Evolutionary conservation across 495 filamentous ascomycete species (phyloP).

Genomic region (Neohortaea acidophila): DNA sequence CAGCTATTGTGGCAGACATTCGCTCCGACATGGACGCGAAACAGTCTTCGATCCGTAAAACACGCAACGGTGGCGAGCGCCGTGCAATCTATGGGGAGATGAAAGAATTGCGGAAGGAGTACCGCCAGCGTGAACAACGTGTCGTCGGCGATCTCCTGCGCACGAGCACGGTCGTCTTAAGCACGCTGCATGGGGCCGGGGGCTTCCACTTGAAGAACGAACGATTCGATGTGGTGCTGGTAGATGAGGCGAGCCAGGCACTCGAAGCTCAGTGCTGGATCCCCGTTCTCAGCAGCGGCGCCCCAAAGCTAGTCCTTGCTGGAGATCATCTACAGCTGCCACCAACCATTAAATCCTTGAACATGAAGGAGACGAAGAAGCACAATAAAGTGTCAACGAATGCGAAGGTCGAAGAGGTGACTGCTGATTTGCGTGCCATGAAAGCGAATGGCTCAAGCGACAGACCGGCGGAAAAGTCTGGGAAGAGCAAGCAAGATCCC

Average conservation of each 20-base stretch:
- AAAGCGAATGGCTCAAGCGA: too few relatives aligned
- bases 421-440: too few relatives aligned
- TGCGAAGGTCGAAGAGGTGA: slow-evolving; percentile 7
- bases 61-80: slow-evolving; percentile 62
- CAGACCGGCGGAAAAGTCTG: too few relatives aligned
- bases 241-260: slow-evolving; percentile 92
- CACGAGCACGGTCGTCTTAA: slow-evolving; percentile 71
- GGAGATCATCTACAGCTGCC: slow-evolving; percentile 92
- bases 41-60: slow-evolving; percentile 77
- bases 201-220: slow-evolving; percentile 67
- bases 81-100: slow-evolving; percentile 72
- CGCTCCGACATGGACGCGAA: slow-evolving; percentile 86
- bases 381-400: slow-evolving; percentile 14
- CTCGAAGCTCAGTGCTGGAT: slow-evolving; percentile 98
- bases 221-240: slow-evolving; percentile 82
- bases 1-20: slow-evolving; percentile 78
- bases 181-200: slow-evolving; percentile 85
- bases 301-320: slow-evolving; percentile 75
- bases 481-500: slow-evolving; percentile 18
- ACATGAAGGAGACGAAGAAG: slow-evolving; percentile 33
- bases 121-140: slow-evolving; percentile 62
- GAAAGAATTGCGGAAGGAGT: slow-evolving; percentile 76
- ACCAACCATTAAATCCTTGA: slow-evolving; percentile 77
- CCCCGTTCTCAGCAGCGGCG: slow-evolving; percentile 48
- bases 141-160: slow-evolving; percentile 63